Evolutionary conservation across 1,284 basidiomycete genomes (phyloP), one percentile per base, ranked within the genome.

Genomic region (Trichosporon sp.): DNA sequence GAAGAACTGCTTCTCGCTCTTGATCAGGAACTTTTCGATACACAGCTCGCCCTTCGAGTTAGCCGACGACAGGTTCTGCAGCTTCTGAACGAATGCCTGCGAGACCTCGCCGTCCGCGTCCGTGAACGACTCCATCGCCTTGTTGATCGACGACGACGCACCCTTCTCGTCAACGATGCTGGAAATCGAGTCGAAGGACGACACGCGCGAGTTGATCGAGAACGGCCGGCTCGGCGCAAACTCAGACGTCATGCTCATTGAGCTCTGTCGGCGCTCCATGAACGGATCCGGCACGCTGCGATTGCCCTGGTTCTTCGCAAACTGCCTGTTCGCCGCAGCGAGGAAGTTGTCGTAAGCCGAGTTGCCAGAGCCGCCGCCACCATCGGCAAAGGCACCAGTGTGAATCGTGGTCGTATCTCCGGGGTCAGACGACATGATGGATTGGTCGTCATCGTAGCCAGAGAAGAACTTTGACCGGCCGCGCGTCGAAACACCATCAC

Each of bases 1-100:
- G 81, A 94, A 95, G 87, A 93, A 95, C 0, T 87, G 87, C 76
- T 94, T 92, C 80, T 95, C 92, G 71, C 89, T 91, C 83, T 93
- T 94, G 71, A 87, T 84, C 70, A 95, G 81, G 84, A 85, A 95
- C 76, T 90, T 89, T 76, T 95, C 92, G 70, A 95, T 95, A 56
- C 91, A 95, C 40, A 95, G 78, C 72, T 95, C 92, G 65, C 87
- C 86, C 81, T 91, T 91, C 6, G 92, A 95, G 75, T 95, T 95
- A 65, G 91, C 89, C 0, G 91, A 82, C 54, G 86, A 88, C 60
- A 96, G 84, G 67, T 80, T 78, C 74, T 91, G 88, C 54, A 96
- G 81, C 76, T 90, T 92, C 72, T 90, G 87, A 27, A 95, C 89
- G 76, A 96, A 95, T 60, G 90, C 87, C 59, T 89, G 86, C 14